Conservation (phyloP, 306 rosid species). For the Chamaecrista fasciculata region DNA sequence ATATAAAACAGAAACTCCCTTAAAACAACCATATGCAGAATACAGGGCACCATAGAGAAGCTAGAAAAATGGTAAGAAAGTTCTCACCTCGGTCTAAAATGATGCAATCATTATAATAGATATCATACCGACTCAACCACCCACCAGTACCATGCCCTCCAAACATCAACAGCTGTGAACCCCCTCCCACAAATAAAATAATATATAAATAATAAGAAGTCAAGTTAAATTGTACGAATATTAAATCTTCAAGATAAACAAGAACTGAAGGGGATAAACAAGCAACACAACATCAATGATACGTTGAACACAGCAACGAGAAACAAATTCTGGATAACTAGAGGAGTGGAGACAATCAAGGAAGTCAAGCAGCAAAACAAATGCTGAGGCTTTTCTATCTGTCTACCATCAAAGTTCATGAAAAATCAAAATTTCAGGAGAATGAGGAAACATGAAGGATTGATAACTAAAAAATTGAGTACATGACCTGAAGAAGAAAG, state of each 20-base stretch:
- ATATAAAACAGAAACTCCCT: not conserved
- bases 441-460: too few relatives aligned
- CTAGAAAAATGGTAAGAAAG: constrained; percentile 27
- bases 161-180: constrained; percentile 78
- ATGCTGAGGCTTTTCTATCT: too few relatives aligned
- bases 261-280: not conserved
- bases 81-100: constrained; percentile 87
- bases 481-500: too few relatives aligned
- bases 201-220: constrained; percentile 27
- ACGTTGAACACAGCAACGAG: not conserved
- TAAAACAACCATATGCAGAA: not conserved
- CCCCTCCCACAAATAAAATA: constrained; percentile 24
- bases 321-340: too few relatives aligned
- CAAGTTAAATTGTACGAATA: not conserved
- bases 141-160: constrained; percentile 99
- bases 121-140: constrained; percentile 98
- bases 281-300: constrained; percentile 9
- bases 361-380: too few relatives aligned
- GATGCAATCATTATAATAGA: constrained; percentile 81
- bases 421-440: too few relatives aligned
- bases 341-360: too few relatives aligned
- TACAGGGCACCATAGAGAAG: not conserved
- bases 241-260: constrained; percentile 14
- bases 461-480: too few relatives aligned
- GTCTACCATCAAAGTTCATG: too few relatives aligned